These are phyloP conservation scores for Coniochaeta prunicola DNA, from an alignment of 2,329 filamentous ascomycete species.

Conservation along the genomic window DNA sequence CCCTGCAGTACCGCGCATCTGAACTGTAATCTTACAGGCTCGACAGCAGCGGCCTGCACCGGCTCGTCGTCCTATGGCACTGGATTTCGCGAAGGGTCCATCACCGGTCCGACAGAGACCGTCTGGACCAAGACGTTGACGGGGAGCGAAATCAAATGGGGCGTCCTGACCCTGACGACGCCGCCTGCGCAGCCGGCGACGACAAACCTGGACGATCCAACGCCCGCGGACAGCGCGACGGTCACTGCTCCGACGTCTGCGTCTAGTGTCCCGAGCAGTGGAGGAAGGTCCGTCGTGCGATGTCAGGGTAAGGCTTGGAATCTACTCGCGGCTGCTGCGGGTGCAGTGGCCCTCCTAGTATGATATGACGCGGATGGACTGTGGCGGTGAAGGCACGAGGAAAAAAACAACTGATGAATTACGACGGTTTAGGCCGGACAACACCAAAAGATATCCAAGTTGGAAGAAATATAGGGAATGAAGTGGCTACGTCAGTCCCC, in stretches of 20 bases:
- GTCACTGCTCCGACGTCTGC: neutral
- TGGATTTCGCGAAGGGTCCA: constrained; percentile 27
- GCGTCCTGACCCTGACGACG: constrained; percentile 33
- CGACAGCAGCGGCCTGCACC: constrained; percentile 37
- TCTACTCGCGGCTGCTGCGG: neutral
- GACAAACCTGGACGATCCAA: constrained; percentile 10
- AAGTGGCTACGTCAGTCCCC: too few relatives aligned
- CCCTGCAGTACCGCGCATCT: constrained; percentile 33
- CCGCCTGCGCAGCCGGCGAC: constrained; percentile 22
- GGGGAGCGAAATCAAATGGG: constrained; percentile 34
- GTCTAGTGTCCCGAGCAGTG: neutral
- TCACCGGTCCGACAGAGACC: constrained; percentile 34
- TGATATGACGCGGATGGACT: neutral
- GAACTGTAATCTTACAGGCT: constrained; percentile 32
- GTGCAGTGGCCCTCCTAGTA: neutral
- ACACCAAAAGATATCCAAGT: too few relatives aligned
- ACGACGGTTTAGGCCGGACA: too few relatives aligned
- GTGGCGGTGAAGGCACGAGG: neutral
- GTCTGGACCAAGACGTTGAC: constrained; percentile 37
- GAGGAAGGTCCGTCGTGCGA: too few relatives aligned
- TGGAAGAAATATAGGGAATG: too few relatives aligned
- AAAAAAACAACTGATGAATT: neutral
- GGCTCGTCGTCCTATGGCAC: constrained; percentile 38
- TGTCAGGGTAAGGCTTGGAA: neutral
- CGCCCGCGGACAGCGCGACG: neutral